Evolutionary conservation across 75 land plant species (phyloP), one percentile per base, ranked within the genome.

Genomic region (Cunninghamia lanceolata): DNA sequence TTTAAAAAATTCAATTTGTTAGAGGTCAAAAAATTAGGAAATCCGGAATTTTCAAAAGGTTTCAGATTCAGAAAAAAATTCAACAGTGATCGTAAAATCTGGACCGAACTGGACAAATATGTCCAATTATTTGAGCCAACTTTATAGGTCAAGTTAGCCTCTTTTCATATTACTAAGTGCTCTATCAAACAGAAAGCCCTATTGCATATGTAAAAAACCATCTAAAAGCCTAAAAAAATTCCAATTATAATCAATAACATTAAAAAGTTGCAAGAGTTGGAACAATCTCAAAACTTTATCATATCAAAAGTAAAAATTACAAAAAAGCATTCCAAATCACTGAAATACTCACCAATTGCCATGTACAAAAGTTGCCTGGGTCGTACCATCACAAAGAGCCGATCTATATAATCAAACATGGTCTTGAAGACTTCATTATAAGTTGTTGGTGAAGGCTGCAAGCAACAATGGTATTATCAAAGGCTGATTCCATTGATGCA

Each of bases 351-450:
- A 95, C 99, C 99, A 87, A 97, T 94, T 83, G 99, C 97, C 97
- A 97, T 91, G 83, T 88, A 96, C 42, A 97, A 91, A 85, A 97
- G 92, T 91, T 94, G 94, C 82, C 98, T 89, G 16, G 99, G 99
- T 4, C 99, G 95, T 78, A 96, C 96, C 46, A 97, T 89, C 17
- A 87, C 85, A 82, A 97, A 89, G 9, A 97, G 88, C 56, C 94
- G 94, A 78, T 97, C 99, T 83, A 96, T 97, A 88, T 94, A 97
- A 50, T 90, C 92, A 89, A 97, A 97, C 7, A 97, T 93, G 32
- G 89, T 85, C 63, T 88, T 89, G 77, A 96, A 97, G 39, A 97
- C 98, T 82, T 94, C 98, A 87, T 92, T 92, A 87, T 89, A 97
- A 16, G 96, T 93, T 2, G 88, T 87, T n/a, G 99, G 99, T 1